Percentiles rank a stretch among this genome's conserved stretches.
These are phyloP conservation scores for Zygosaccharomyces pseudorouxii DNA, from an alignment of 805 yeast genomes.

Conservation along the genomic window DNA sequence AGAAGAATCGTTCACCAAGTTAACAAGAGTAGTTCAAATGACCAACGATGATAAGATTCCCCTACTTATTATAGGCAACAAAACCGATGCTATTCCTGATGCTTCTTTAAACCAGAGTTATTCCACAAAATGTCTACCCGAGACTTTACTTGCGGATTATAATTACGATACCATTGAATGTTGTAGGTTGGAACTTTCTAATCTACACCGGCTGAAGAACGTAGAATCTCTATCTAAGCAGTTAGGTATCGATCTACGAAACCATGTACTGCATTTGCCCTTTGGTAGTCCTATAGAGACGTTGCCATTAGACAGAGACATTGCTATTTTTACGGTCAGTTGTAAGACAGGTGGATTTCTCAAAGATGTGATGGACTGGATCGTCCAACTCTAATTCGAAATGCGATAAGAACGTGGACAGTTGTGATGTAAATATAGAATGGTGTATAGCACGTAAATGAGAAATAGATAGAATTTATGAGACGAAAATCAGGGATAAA, in stretches of 20 bases:
- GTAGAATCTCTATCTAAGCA: slow-evolving; percentile 20
- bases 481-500: too few species aligned
- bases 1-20: slow-evolving; percentile 13
- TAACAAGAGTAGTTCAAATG: slow-evolving; percentile 15
- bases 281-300: slow-evolving; percentile 6
- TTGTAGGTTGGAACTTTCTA: slow-evolving; percentile 13
- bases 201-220: slow-evolving; percentile 18
- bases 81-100: slow-evolving; percentile 17
- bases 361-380: slow-evolving; percentile 20
- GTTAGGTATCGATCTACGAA: slow-evolving; percentile 20
- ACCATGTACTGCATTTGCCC: slow-evolving; percentile 16
- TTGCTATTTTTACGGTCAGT: slow-evolving; percentile 21
- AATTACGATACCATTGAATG: slow-evolving; percentile 18
- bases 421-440: not conserved
- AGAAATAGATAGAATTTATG: too few species aligned
- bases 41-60: slow-evolving; percentile 23
- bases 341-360: slow-evolving; percentile 22
- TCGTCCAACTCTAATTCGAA: slow-evolving; percentile 15
- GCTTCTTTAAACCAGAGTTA: not conserved
- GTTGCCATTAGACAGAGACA: slow-evolving; percentile 18
- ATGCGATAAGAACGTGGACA: not conserved
- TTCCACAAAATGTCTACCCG: slow-evolving; percentile 7
- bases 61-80: slow-evolving; percentile 21
- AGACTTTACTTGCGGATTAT: slow-evolving; percentile 18
- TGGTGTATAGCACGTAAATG: too few species aligned